Evolutionary conservation across 768 basidiomycete species (phyloP).

Genomic region (Asterophora parasitica): DNA sequence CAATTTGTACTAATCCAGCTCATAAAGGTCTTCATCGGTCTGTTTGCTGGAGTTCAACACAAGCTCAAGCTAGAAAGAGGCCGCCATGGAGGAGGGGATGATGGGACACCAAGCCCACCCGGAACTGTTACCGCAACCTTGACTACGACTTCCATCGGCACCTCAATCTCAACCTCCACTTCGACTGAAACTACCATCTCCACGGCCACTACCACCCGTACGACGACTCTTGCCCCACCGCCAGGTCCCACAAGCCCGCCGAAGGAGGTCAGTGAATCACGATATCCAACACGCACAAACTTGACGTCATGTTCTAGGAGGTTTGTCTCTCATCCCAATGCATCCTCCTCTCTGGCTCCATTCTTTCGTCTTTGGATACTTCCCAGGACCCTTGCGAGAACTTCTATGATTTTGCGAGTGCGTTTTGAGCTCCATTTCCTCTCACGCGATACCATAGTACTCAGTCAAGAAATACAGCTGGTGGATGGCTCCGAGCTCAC

Average conservation of each 20-base stretch:
- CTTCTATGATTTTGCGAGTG: constrained; percentile 91
- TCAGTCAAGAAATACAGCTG: constrained; percentile 42
- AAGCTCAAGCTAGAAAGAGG: constrained; percentile 51
- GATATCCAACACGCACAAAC: background rate
- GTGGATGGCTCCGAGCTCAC: constrained; percentile 81
- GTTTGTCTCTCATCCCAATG: constrained; percentile 76
- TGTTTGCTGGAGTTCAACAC: constrained; percentile 88
- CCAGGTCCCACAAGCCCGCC: constrained; percentile 52
- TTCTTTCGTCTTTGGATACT: constrained; percentile 76
- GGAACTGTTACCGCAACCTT: constrained; percentile 19
- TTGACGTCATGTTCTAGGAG: constrained; percentile 34
- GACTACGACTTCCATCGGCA: constrained; percentile 29
- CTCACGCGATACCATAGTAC: background rate
- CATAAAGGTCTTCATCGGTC: constrained; percentile 74
- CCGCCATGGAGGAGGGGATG: constrained; percentile 31
- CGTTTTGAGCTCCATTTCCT: constrained; percentile 27
- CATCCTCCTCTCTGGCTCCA: constrained; percentile 75
- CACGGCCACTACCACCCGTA: constrained; percentile 30
- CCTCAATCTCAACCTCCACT: constrained; percentile 3
- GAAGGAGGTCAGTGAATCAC: constrained; percentile 36
- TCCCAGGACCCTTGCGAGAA: constrained; percentile 91
- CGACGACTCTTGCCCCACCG: constrained; percentile 38
- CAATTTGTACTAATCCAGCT: background rate
- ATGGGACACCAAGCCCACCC: constrained; percentile 17
- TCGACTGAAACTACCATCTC: constrained; percentile 20